Evolutionary conservation across 257 asterid genomes (phyloP), one percentile per base, ranked within the genome.

Genomic region (Hygrophila difformis): DNA sequence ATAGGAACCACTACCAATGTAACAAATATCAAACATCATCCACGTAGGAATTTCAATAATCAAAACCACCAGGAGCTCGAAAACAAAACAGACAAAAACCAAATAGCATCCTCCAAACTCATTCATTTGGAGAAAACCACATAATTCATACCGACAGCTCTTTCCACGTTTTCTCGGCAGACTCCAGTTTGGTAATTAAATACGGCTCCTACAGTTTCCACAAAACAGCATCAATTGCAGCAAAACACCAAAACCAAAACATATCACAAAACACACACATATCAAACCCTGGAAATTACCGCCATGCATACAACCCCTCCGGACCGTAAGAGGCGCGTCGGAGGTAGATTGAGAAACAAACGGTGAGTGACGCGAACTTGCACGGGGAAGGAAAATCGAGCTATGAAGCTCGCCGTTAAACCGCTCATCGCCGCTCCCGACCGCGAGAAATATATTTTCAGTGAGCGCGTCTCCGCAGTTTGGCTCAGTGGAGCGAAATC

Each of bases 121-220:
- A 16, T 49, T 3, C 0, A 20, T 17, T 26, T 26, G 8, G 8
- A 26, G 8, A 26, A 14, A 40, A 14, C 15, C 17, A 56, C 39
- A 13, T 33, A 19, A 51, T 37, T 16, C 75, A 35, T 77, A 89
- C 98, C 93, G 98, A 85, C 62, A 89, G 66, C 37, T 91, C 95
- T 57, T 74, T 84, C 95, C 95, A 91, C 34, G 95, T 91, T 73
- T 68, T 82, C 80, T 86, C 96, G 8, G 96, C 93, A 16, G 96
- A 91, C 56, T 86, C 98, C 73, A 91, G 47, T 71, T 91, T 91
- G 33, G 84, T 56, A 64, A 91, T 82, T 36, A 91, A 44, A 65
- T 86, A 76, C 20, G 96, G 95, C 61, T 91, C 94, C 99, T 91
- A 53, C 72, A 77, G 47, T 61, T 71, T 29, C 49, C 57, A 57